These are phyloP conservation scores for Nitzschia putrida DNA, from an alignment of 108 stramenopile genomes.

Conservation along the genomic window DNA sequence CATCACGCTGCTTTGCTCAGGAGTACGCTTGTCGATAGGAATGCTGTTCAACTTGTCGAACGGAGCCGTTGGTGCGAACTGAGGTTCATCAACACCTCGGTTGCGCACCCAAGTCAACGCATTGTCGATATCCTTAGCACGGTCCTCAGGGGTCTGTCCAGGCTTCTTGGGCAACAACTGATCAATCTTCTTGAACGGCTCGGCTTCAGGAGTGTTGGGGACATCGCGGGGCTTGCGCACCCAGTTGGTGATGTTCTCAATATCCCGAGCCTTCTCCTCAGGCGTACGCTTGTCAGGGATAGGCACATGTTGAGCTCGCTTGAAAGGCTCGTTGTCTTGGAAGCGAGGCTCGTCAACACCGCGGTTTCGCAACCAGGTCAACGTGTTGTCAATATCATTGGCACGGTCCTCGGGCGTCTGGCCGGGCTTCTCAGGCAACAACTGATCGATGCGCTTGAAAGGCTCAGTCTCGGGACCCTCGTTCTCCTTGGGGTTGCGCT, in stretches of 20 bases:
- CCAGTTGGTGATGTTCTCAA: slow-evolving; percentile 30
- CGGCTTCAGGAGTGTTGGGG: background rate
- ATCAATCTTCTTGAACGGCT: slow-evolving; percentile 14
- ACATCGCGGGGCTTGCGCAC: slow-evolving; percentile 19
- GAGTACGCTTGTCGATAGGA: background rate
- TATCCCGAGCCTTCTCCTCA: slow-evolving; percentile 14
- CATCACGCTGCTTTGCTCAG: slow-evolving; percentile 1
- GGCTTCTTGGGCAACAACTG: slow-evolving; percentile 25
- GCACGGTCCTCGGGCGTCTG: slow-evolving; percentile 30
- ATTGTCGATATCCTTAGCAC: slow-evolving; percentile 29
- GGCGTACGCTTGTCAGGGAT: slow-evolving; percentile 14
- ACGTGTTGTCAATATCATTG: slow-evolving; percentile 32
- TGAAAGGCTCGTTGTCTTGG: background rate
- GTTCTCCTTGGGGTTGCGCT: slow-evolving; percentile 11
- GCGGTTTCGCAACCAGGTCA: slow-evolving; percentile 37
- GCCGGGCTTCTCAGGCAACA: slow-evolving; percentile 26
- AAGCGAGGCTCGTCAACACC: slow-evolving; percentile 11
- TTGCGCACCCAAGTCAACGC: slow-evolving; percentile 34
- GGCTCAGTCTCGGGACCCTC: slow-evolving; percentile 1
- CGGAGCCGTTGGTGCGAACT: background rate
- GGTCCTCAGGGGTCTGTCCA: slow-evolving; percentile 22
- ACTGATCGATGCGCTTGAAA: slow-evolving; percentile 15
- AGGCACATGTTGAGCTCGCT: slow-evolving; percentile 7
- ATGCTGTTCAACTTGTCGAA: slow-evolving; percentile 2
- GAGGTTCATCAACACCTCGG: slow-evolving; percentile 8